Base-by-base conservation (phyloP, 352 stramenopile genomes). In the Plasmopara viticola region DNA sequence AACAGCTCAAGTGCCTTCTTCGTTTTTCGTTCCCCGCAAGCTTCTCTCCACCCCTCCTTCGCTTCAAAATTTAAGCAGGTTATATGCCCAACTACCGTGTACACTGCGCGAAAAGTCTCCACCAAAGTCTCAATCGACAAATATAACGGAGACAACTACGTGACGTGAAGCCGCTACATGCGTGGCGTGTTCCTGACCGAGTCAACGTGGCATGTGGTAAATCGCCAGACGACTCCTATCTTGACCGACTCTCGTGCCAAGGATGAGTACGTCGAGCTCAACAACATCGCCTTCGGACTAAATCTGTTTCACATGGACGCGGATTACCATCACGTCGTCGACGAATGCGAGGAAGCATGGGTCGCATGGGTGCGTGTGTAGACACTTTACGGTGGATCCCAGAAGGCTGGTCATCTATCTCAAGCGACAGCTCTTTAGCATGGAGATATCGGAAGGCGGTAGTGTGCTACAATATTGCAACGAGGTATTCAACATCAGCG, bases 401-500 rank as follows among this genome's bases (percentile, higher is more conserved):
- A 38, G 33, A 38, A 38, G 33, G 33, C 33, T 9, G 33, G 33
- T 14, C 33, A 38, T 38, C 33, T 4, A 14, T 2, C 13, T 38
- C 9, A 38, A 38, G 33, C 33, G 13, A 14, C 33, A 38, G 33
- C 33, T 38, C 33, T 38, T 38, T 3, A 25, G 20, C 20, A 25
- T 25, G 20, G 20, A 25, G 20, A 25, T 25, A 3, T 25, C 20
- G 3, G 33, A 38, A 38, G 33, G 13, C 33, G 33, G 33, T 4
- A 38, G 5, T 38, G 33, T 38, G 9, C 13, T 38, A 14, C 33
- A 38, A 14, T 4, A 14, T 38, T 38, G 33, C 33, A 4, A 38
- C 33, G n/a, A 59, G 74, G n/a, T 38, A 1, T 4, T 38, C 33
- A 38, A 38, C 33, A 38, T 4, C 33, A 38, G 33, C n/a, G 38